Conservation (phyloP, 805 yeast species). For the Suhomyces tanzawaensis region DNA sequence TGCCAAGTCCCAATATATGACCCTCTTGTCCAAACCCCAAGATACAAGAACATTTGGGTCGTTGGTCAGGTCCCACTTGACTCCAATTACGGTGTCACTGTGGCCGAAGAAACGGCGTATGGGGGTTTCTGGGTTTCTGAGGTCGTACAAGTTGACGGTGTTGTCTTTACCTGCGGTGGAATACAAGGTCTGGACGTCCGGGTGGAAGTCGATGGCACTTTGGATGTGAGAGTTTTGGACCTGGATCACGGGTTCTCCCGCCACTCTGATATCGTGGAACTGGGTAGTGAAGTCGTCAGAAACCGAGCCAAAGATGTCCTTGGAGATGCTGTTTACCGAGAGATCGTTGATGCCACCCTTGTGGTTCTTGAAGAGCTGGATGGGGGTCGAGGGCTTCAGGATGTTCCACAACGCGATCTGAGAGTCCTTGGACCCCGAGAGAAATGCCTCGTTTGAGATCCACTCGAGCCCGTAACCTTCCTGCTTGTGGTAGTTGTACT, state of each 20-base stretch:
- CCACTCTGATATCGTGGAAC: conserved; percentile 54
- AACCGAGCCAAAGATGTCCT: conserved; percentile 60
- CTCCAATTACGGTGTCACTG: conserved; percentile 37
- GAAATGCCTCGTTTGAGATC: conserved; percentile 47
- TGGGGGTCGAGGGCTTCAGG: conserved; percentile 42
- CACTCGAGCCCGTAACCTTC: conserved; percentile 77
- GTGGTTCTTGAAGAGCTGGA: conserved; percentile 50
- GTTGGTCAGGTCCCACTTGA: conserved; percentile 48
- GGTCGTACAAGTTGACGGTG: conserved; percentile 71
- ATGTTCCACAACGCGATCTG: conserved; percentile 73
- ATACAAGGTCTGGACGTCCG: conserved; percentile 49
- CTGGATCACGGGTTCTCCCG: conserved; percentile 41
- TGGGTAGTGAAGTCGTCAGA: conserved; percentile 65
- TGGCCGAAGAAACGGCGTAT: conserved; percentile 70
- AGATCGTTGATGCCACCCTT: conserved; percentile 64
- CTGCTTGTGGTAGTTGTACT: conserved; percentile 52
- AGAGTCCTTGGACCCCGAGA: conserved; percentile 66
- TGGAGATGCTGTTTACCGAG: conserved; percentile 46
- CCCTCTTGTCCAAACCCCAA: conserved; percentile 63
- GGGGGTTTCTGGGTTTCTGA: conserved; percentile 59
- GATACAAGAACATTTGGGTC: conserved; percentile 56
- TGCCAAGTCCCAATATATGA: conserved; percentile 71
- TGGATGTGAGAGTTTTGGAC: conserved; percentile 53
- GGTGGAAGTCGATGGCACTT: conserved; percentile 67
- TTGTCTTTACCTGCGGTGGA: conserved; percentile 81